Evolutionary conservation across 2,329 filamentous ascomycete genomes (phyloP).

Genomic region (Cercospora nicotianae): DNA sequence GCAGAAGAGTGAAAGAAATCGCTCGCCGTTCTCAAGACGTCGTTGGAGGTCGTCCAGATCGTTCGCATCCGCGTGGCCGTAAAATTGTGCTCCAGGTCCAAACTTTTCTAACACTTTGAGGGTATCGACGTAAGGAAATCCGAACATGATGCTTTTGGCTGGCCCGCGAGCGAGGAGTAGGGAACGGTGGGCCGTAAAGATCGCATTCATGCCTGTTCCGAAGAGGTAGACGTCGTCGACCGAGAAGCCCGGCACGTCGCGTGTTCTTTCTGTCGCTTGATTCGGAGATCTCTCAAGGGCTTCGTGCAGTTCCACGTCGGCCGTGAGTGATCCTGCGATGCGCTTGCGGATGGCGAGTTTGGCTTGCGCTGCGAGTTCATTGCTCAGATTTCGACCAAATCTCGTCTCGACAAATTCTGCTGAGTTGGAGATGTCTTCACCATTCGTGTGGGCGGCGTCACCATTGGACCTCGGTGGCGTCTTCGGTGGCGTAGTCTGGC

Average conservation of each 20-base stretch:
- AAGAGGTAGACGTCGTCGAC: conserved; percentile 89
- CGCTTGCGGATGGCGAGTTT: conserved; percentile 81
- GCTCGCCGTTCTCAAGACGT: conserved; percentile 69
- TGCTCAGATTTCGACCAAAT: conserved; percentile 85
- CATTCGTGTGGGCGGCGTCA: conserved; percentile 25
- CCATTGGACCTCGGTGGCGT: conserved; percentile 14
- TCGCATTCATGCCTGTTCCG: conserved; percentile 90
- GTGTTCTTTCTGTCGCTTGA: conserved; percentile 38
- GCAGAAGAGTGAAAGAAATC: conserved; percentile 81
- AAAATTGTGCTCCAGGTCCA: conserved; percentile 84
- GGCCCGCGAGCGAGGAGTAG: conserved; percentile 65
- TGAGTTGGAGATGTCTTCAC: conserved; percentile 61
- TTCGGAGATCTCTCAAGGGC: conserved; percentile 50
- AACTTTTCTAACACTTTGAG: conserved; percentile 95
- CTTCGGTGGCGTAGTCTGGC: conserved; percentile 19
- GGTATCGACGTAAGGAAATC: conserved; percentile 97
- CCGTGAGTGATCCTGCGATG: conserved; percentile 81
- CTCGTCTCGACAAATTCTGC: conserved; percentile 86
- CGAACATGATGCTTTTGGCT: conserved; percentile 80
- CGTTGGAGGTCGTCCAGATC: conserved; percentile 83
- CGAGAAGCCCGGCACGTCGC: conserved; percentile 62
- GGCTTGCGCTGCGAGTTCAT: conserved; percentile 75
- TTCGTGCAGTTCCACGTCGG: conserved; percentile 66
- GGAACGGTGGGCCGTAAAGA: conserved; percentile 81
- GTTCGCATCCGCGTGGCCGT: conserved; percentile 72